Evolutionary conservation across 768 basidiomycete species (phyloP), one percentile per base, ranked within the genome.

Genomic region (Plicaturopsis crispa): DNA sequence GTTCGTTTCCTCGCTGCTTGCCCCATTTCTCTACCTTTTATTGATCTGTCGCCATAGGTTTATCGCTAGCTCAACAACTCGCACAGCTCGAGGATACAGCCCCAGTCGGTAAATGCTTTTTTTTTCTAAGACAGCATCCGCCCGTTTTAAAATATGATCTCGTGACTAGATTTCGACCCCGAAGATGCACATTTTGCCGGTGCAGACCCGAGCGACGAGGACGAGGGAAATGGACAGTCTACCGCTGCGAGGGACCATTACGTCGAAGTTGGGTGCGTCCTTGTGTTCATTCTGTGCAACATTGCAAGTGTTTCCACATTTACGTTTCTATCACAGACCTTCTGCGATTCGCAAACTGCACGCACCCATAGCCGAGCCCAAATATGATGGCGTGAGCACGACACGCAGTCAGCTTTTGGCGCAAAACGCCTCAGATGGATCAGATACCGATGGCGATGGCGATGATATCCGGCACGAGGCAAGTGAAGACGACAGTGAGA

Each of bases 251-350:
- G 82, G 49, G 80, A 81, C 48, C 91, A 94, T 59, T 96, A 94
- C 57, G 52, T 89, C 31, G 78, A 85, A 49, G 86, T 93, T 26
- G 87, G 86, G 86, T 90, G 55, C 43, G 75, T 62, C n/a, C n/a
- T n/a, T n/a, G n/a, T n/a, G n/a, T n/a, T n/a, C n/a, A n/a, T n/a
- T n/a, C n/a, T n/a, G n/a, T n/a, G n/a, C n/a, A n/a, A n/a, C n/a
- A 18, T n/a, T 28, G 17, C 36, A 35, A 36, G 14, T 34, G 23
- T 36, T 11, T 33, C 20, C 5, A 14, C 12, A 7, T 12, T 17
- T 44, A 17, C 34, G 19, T 10, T 38, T 28, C 42, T 40, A 24
- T 39, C 24, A 43, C 44, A 90, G 86, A 3, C 78, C 77, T 7
- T 91, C 88, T 42, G 59, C 70, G 22, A 53, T 94, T 36, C 72